phyloP scores from a whole-genome alignment of 2,329 filamentous ascomycete species.

The Aureobasidium sp. region DNA sequence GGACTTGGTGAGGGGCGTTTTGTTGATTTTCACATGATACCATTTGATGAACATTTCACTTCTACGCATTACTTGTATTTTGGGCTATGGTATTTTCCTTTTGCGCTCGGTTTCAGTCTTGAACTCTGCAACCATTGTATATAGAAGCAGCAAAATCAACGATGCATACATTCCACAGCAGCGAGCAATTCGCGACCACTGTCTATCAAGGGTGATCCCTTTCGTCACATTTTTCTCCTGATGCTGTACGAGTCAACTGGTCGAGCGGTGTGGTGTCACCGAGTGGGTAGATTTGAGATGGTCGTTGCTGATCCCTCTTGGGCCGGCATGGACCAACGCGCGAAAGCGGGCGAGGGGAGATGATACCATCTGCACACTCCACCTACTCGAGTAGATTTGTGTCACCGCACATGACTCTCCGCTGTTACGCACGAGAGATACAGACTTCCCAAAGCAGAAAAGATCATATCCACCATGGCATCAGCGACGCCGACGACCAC shows the following conservation, averaged over 20 bases:
- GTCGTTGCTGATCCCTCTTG: background rate
- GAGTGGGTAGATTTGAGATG: background rate
- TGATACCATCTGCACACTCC: background rate
- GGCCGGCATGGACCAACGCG: background rate
- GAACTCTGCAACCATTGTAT: background rate
- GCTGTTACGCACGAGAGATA: conserved; percentile 2
- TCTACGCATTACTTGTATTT: background rate
- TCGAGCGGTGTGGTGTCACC: background rate
- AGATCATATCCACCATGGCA: background rate
- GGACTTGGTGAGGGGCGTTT: background rate
- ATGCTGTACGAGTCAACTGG: background rate
- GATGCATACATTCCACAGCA: background rate
- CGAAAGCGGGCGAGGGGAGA: background rate
- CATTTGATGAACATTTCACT: conserved; percentile 9
- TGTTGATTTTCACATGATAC: conserved; percentile 6
- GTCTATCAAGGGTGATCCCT: background rate
- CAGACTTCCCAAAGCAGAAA: background rate
- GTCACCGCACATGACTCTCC: conserved; percentile 5
- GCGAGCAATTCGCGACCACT: background rate
- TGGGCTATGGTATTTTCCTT: background rate
- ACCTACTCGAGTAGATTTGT: background rate
- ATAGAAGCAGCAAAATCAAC: background rate
- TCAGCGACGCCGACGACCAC: background rate
- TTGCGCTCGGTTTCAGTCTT: background rate
- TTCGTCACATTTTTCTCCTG: background rate